These are phyloP conservation scores for Aspergillus sp. DNA, from an alignment of 2,329 filamentous ascomycete species.

Conservation along the genomic window DNA sequence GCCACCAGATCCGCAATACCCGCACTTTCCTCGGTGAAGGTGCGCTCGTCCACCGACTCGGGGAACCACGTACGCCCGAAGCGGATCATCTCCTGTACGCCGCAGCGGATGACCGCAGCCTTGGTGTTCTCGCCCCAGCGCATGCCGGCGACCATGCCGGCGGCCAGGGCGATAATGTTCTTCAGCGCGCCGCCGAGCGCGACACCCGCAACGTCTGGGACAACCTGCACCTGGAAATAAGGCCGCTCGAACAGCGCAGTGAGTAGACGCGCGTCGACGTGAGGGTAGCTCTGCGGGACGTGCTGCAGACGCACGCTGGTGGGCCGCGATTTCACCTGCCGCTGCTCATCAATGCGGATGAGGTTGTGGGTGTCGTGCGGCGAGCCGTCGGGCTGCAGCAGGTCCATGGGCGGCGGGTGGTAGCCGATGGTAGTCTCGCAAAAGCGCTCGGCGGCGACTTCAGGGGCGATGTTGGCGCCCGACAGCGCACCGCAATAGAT, in stretches of 20 bases:
- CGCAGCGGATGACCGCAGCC: constrained; percentile 88
- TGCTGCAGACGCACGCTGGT: constrained; percentile 66
- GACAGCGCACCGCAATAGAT: constrained; percentile 93
- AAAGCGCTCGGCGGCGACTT: constrained; percentile 89
- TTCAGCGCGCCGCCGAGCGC: constrained; percentile 79
- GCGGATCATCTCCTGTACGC: constrained; percentile 86
- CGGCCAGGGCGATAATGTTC: constrained; percentile 87
- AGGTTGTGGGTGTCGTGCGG: constrained; percentile 35
- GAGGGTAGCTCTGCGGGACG: constrained; percentile 73
- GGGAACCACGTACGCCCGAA: constrained; percentile 59
- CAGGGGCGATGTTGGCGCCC: constrained; percentile 86
- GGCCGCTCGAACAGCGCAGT: constrained; percentile 82
- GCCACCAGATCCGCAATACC: constrained; percentile 21
- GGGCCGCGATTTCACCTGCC: constrained; percentile 62
- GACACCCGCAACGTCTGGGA: constrained; percentile 57
- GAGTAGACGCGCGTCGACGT: constrained; percentile 76
- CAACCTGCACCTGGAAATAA: constrained; percentile 90
- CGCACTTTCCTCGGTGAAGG: constrained; percentile 21
- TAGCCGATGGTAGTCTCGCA: constrained; percentile 94
- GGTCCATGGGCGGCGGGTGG: constrained; percentile 81
- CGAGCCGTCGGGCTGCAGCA: constrained; percentile 54
- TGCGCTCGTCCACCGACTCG: constrained; percentile 13
- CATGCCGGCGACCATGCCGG: constrained; percentile 85
- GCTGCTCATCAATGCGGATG: constrained; percentile 43
- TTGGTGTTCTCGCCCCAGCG: constrained; percentile 97